A percentile compares a stretch with the other conserved stretches of the same genome.
These are phyloP conservation scores for Penicillium steckii DNA, from an alignment of 495 filamentous ascomycete species.

Conservation along the genomic window DNA sequence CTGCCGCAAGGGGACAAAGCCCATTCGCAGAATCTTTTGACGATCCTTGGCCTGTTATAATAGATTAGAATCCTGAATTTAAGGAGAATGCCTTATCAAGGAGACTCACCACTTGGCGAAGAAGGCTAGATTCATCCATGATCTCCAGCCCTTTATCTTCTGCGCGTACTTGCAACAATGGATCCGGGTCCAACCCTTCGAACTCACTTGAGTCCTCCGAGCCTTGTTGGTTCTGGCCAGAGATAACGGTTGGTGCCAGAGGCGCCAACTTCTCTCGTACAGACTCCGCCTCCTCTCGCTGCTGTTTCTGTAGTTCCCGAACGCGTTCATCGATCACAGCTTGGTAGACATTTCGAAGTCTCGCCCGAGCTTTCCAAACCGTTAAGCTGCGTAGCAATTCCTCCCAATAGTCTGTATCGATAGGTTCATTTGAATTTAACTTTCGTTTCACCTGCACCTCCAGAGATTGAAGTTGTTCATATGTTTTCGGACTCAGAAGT, in stretches of 20 bases:
- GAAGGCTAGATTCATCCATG: constrained; percentile 60
- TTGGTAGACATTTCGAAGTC: constrained; percentile 76
- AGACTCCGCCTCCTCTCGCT: constrained; percentile 66
- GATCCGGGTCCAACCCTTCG: constrained; percentile 64
- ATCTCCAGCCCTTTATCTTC: constrained; percentile 67
- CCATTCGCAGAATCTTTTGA: constrained; percentile 63
- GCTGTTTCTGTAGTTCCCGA: constrained; percentile 62
- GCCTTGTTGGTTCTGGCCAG: constrained; percentile 4
- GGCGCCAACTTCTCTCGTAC: constrained; percentile 56
- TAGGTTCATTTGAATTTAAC: constrained; percentile 81
- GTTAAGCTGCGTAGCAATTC: constrained; percentile 80
- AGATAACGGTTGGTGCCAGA: constrained; percentile 31
- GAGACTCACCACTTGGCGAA: constrained; percentile 54
- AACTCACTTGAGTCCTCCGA: constrained; percentile 20
- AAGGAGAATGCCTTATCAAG: not conserved
- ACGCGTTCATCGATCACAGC: constrained; percentile 74
- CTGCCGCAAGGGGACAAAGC: constrained; percentile 65
- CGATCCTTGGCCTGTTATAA: constrained; percentile 56
- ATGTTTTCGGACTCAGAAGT: constrained; percentile 80
- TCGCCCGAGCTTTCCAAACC: constrained; percentile 89
- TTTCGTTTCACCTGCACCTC: constrained; percentile 84
- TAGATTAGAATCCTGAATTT: constrained; percentile 1
- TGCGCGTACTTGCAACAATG: constrained; percentile 61
- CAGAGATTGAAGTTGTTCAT: constrained; percentile 77
- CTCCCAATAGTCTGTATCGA: constrained; percentile 98